Base-by-base conservation (phyloP, 371 early-diverging fungal genomes). In the Mortierella polycephala region DNA sequence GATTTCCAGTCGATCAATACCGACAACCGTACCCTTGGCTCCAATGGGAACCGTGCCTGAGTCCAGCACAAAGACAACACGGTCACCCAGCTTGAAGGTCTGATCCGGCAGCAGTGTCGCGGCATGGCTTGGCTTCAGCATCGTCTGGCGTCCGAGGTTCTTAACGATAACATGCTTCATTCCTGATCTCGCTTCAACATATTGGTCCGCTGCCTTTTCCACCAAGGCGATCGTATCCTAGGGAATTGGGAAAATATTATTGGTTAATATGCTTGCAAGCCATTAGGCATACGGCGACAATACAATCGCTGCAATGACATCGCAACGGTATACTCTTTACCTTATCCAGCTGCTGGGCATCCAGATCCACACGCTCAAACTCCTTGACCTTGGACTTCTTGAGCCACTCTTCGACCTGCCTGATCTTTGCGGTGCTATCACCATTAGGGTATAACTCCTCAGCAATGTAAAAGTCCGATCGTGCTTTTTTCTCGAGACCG, bases 31-130 rank as follows among this genome's bases (percentile, higher is more conserved):
- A 21, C 98, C 98, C 62, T 86, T 85, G 20, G 89, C 85, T 2
- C 89, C 97, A 44, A 96, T 73, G 11, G 95, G 95, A 10, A 96
- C 95, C 46, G 82, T 84, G 60, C 96, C 95, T 14, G 89, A 81
- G 51, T 96, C 94, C 49, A 87, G 79, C 11, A 91, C 94, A 75
- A 89, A 91, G 16, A 93, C 83, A 0, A 98, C 92, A 18, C 98
- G 93, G 65, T 98, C 96, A 40, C 99, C 98, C 7, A 98, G 85
- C 51, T 83, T 84, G 82, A 96, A 96, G 18, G 72, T 73, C 77
- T 98, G 99, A 51, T 86, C 80, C 3, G 82, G 83, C 18, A 98
- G 86, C 13, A 92, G 82, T 21, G 87, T 85, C 45, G 85, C 86
- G 2, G 95, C 91, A 69, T 95, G 92, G 5, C 86, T 82, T 13